Conservation (phyloP, 495 filamentous ascomycete genomes). For the Penicillium dipodomyicola region DNA sequence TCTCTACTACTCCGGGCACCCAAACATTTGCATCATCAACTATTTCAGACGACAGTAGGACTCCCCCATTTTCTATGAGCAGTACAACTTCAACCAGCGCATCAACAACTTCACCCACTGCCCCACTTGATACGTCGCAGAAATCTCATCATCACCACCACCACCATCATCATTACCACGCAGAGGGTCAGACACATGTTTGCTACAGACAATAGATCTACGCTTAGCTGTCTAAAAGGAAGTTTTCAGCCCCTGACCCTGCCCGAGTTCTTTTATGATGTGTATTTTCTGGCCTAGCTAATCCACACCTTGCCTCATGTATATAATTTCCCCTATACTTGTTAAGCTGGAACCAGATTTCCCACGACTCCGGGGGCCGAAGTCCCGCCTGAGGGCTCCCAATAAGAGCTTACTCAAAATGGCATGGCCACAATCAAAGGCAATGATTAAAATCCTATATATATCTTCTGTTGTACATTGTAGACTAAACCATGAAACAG, state of each 20-base stretch:
- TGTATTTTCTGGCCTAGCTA: not conserved
- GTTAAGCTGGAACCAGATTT: not conserved
- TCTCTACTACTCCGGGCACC: not conserved
- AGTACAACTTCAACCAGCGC: not conserved
- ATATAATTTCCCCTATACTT: not conserved
- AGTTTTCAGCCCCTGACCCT: not conserved
- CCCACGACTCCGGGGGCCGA: not conserved
- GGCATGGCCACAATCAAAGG: not conserved
- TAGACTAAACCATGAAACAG: constrained; percentile 3
- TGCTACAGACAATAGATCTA: not conserved
- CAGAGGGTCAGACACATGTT: not conserved
- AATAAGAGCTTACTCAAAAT: not conserved
- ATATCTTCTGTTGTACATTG: no score
- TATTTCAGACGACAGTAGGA: not conserved
- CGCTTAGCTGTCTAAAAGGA: not conserved
- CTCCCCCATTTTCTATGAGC: not conserved
- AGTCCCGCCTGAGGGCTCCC: not conserved
- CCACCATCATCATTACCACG: not conserved
- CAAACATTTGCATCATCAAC: not conserved
- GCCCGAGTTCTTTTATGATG: not conserved
- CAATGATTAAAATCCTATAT: not conserved
- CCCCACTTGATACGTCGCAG: not conserved
- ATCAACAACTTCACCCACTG: not conserved
- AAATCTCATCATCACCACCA: not conserved
- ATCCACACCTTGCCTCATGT: not conserved